A percentile compares a stretch with the other conserved stretches of the same genome.
Evolutionary conservation across 2,329 filamentous ascomycete genomes (phyloP).

Genomic region (Aspergillus novoparasiticus): DNA sequence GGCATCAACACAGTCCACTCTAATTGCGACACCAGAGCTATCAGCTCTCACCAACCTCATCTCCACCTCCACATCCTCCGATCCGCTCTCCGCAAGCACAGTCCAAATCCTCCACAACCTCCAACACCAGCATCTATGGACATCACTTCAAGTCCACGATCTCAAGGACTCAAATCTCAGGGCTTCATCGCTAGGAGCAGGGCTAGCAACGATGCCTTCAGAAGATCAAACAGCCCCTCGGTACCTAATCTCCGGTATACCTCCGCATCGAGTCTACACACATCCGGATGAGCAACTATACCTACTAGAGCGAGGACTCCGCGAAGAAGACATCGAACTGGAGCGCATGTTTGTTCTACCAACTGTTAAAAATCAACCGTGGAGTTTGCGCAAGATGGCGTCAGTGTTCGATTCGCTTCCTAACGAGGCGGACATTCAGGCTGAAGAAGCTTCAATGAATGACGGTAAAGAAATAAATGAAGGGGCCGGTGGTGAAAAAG

Average conservation of each 20-base stretch:
- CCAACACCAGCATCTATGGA: constrained; percentile 65
- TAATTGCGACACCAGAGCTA: constrained; percentile 22
- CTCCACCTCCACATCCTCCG: constrained; percentile 27
- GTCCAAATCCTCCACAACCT: constrained; percentile 66
- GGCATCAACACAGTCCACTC: constrained; percentile 1
- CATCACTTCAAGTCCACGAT: constrained; percentile 56
- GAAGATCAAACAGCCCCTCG: constrained; percentile 33
- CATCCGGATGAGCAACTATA: constrained; percentile 67
- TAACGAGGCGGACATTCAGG: constrained; percentile 16
- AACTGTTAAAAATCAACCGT: constrained; percentile 60
- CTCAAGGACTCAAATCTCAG: constrained; percentile 24
- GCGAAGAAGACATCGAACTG: constrained; percentile 48
- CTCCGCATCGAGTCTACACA: constrained; percentile 62
- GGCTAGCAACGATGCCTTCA: constrained; percentile 7
- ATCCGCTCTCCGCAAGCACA: constrained; percentile 50
- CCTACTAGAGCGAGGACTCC: constrained; percentile 55
- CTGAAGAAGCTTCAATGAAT: constrained; percentile 8
- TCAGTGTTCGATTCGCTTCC: constrained; percentile 59
- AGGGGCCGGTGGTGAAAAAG: constrained; percentile 27
- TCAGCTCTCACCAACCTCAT: constrained; percentile 48
- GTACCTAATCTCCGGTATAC: constrained; percentile 62
- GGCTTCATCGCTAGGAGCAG: background rate
- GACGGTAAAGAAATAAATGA: constrained; percentile 17
- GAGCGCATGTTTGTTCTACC: constrained; percentile 64
- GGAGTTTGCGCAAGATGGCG: constrained; percentile 59